A percentile compares a stretch with the other conserved stretches of the same genome.
Conservation (phyloP, 768 basidiomycete species). For the Lactifluus volemus region DNA sequence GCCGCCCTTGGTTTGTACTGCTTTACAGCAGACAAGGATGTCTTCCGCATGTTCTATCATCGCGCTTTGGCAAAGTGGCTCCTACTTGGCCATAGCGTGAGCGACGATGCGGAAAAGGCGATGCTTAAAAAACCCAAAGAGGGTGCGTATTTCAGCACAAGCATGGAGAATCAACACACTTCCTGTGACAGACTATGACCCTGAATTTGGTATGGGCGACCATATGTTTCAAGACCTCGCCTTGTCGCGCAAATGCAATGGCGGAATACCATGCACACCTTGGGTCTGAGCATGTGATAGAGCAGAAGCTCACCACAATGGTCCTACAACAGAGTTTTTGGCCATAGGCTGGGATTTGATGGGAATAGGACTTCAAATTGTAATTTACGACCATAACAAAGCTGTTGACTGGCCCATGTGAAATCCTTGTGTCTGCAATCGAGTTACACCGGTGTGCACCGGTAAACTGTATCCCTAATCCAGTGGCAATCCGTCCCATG, state of each 20-base stretch:
- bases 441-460: too few relatives aligned
- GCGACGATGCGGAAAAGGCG: conserved; percentile 76
- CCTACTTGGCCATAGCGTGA: conserved; percentile 75
- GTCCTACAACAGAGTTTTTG: conserved; percentile 84
- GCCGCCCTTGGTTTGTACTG: conserved; percentile 69
- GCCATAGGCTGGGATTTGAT: too few relatives aligned
- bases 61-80: conserved; percentile 81
- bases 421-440: too few relatives aligned
- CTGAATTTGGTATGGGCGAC: conserved; percentile 89
- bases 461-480: too few relatives aligned
- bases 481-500: too few relatives aligned
- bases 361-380: too few relatives aligned
- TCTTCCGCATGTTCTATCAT: conserved; percentile 89
- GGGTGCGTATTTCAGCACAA: conserved; percentile 27
- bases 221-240: conserved; percentile 92
- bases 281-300: conserved; percentile 24
- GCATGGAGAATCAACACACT: neutral
- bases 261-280: conserved; percentile 45
- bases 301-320: conserved; percentile 57
- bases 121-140: conserved; percentile 84
- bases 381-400: too few relatives aligned
- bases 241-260: conserved; percentile 66
- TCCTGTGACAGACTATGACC: conserved; percentile 66
- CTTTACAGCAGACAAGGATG: conserved; percentile 88
- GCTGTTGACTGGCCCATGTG: too few relatives aligned